Conservation (phyloP, 352 stramenopile genomes). For the Aphanomyces euteiches region DNA sequence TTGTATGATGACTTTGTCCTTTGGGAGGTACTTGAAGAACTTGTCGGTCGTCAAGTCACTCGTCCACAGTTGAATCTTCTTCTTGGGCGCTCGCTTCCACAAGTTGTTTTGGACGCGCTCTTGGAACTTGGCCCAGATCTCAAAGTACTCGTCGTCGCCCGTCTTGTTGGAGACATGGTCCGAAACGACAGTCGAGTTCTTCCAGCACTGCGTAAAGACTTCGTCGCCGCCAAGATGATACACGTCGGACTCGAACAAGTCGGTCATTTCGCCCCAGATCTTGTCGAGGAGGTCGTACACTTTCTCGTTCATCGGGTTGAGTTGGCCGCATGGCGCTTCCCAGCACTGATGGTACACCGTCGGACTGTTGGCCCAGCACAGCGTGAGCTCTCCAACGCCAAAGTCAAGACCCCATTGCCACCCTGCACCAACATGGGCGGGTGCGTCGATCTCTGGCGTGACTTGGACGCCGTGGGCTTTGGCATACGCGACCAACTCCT, state of each 20-base stretch:
- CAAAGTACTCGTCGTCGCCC: constrained; percentile 1
- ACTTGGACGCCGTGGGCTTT: constrained; percentile 32
- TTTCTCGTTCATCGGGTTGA: constrained; percentile 31
- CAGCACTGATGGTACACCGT: constrained; percentile 3
- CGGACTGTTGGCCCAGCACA: constrained; percentile 15
- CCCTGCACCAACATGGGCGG: constrained; percentile 28
- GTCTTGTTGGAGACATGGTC: constrained; percentile 1
- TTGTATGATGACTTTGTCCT: constrained; percentile 16
- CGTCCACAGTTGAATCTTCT: constrained; percentile 6
- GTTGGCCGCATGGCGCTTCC: constrained; percentile 20
- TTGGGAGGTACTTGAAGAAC: constrained; percentile 16
- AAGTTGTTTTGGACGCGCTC: neutral
- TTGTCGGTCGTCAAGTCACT: constrained; percentile 5
- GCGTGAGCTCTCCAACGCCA: constrained; percentile 15
- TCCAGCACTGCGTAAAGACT: constrained; percentile 28
- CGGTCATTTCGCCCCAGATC: constrained; percentile 27
- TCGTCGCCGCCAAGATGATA: constrained; percentile 31
- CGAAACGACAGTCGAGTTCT: neutral
- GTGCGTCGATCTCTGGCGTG: constrained; percentile 36
- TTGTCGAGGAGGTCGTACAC: constrained; percentile 13
- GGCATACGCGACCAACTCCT: constrained; percentile 32
- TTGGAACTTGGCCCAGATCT: constrained; percentile 15
- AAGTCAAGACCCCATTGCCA: constrained; percentile 21
- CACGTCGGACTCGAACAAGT: constrained; percentile 23
- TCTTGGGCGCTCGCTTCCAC: constrained; percentile 7